Evolutionary conservation across 73 alveolate genomes (phyloP), one percentile per base, ranked within the genome.

Genomic region (Halteria grandinella): DNA sequence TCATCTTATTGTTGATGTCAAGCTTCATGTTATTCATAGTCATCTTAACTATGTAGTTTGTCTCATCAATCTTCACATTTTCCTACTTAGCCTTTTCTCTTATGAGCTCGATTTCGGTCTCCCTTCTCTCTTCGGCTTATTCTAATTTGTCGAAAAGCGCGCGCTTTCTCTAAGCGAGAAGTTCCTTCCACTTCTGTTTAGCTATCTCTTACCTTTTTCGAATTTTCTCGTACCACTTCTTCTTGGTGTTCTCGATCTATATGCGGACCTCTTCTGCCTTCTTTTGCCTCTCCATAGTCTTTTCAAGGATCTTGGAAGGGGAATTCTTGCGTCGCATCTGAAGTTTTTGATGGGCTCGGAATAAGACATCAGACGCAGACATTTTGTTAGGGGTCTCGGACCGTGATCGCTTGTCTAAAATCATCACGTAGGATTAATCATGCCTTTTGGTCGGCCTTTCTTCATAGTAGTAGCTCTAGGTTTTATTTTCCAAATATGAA

Each of bases 351-450:
- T 73, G 76, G 18, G 73, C 63, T 40, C 76, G 33, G 33, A 36
- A 18, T 34, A 73, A 32, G 20, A 57, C 77, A 11, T 57, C 55
- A 32, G 86, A 55, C 18, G 73, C 73, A 21, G 86, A 51, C 73
- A 73, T 57, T 25, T 73, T 73, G 28, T 53, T 51, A 6, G 86
- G 86, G 0, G 86, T 73, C 48, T 73, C 86, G 7, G 86, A 73
- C 2, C 86, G 8, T 25, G 75, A 28, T 18, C 86, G 12, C 52
- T 73, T 73, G 27, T 73, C 86, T n/a, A 27, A 11, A 11, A 49
- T 39, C 15, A 39, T 39, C 50, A n/a, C n/a, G n/a, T n/a, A n/a
- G n/a, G n/a, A n/a, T n/a, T n/a, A n/a, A n/a, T n/a, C n/a, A n/a
- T n/a, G n/a, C n/a, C n/a, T n/a, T n/a, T n/a, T n/a, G n/a, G n/a